Evolutionary conservation across 306 rosid genomes (phyloP).

Genomic region (Dryas drummondii): DNA sequence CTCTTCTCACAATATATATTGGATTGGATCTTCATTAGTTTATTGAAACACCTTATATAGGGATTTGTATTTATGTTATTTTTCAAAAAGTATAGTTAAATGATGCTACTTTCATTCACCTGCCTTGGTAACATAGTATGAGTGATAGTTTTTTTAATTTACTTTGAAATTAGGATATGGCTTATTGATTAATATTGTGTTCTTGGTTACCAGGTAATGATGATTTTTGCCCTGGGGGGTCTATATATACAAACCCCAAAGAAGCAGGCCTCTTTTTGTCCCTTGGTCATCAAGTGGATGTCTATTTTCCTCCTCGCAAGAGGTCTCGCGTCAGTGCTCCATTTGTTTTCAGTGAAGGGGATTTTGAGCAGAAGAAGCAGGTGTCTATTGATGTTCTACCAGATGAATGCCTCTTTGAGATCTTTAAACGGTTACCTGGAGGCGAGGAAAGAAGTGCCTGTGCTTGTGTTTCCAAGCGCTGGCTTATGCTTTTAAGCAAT

Average conservation of each 20-base stretch:
- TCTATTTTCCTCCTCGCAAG: constrained; percentile 64
- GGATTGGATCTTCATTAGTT: not conserved
- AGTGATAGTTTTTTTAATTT: not conserved
- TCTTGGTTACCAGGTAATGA: constrained; percentile 60
- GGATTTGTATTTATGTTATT: not conserved
- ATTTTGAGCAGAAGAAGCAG: constrained; percentile 54
- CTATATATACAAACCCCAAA: constrained; percentile 79
- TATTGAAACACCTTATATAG: not conserved
- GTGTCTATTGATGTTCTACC: constrained; percentile 75
- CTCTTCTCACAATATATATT: not conserved
- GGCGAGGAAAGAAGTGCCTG: constrained; percentile 74
- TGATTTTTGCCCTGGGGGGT: constrained; percentile 70
- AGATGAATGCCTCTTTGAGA: constrained; percentile 92
- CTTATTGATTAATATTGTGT: constrained; percentile 8
- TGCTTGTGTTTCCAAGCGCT: constrained; percentile 79
- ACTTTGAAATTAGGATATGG: not conserved
- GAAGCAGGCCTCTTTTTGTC: constrained; percentile 71
- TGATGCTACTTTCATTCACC: not conserved
- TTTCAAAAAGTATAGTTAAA: not conserved
- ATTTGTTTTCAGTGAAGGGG: constrained; percentile 48
- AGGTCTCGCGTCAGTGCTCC: constrained; percentile 67
- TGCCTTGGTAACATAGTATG: not conserved
- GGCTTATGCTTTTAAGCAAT: constrained; percentile 86
- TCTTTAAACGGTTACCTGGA: constrained; percentile 79
- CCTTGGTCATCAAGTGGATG: constrained; percentile 62